Conservation (phyloP, 768 basidiomycete species). For the Mycena galopus region DNA sequence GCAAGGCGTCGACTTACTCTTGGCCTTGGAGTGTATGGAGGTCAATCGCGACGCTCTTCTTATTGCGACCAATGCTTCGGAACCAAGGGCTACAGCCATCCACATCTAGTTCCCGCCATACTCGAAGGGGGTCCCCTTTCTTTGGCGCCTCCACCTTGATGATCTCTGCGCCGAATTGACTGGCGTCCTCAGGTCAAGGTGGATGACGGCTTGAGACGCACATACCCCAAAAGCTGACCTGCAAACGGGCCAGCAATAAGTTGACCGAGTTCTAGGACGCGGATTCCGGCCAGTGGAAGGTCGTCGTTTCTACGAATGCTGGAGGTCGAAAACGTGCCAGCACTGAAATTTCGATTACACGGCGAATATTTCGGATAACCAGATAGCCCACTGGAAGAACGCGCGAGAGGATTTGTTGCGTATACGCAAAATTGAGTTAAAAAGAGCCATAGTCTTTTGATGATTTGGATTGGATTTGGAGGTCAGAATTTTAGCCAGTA, state of each 20-base stretch:
- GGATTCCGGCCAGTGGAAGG: conserved; percentile 72
- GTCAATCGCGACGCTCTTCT: conserved; percentile 81
- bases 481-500: too few relatives aligned
- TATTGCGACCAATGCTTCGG: conserved; percentile 77
- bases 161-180: conserved; percentile 80
- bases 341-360: conserved; percentile 4
- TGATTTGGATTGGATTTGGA: too few relatives aligned
- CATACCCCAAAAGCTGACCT: conserved; percentile 78
- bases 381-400: not conserved
- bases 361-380: not conserved
- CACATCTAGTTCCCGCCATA: conserved; percentile 78
- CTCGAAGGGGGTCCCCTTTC: conserved; percentile 74
- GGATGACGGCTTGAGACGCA: not conserved
- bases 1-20: conserved; percentile 50
- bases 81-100: conserved; percentile 85
- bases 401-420: too few relatives aligned
- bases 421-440: too few relatives aligned
- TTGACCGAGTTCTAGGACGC: conserved; percentile 78
- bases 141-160: conserved; percentile 79
- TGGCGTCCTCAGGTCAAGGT: conserved; percentile 38
- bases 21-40: conserved; percentile 69
- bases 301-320: conserved; percentile 39
- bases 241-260: conserved; percentile 81
- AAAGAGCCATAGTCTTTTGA: too few relatives aligned
- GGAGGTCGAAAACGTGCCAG: not conserved